Conservation (phyloP, 805 yeast genomes). For the Yarrowia sp. region DNA sequence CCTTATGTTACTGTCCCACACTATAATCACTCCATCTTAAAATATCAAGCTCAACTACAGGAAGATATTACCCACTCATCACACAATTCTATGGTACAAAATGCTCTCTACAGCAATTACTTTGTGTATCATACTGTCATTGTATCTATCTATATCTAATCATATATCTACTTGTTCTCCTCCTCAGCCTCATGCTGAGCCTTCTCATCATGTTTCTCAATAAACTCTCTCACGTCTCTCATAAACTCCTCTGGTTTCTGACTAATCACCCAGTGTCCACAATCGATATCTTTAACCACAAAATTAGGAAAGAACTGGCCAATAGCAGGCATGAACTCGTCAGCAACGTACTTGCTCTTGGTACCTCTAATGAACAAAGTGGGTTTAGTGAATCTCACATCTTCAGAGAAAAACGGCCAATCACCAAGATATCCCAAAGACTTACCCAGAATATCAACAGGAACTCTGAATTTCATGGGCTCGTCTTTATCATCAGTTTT, state of each 20-base stretch:
- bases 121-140: neutral
- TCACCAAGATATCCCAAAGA: slow-evolving; percentile 61
- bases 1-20: too few species aligned
- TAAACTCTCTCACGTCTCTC: slow-evolving; percentile 18
- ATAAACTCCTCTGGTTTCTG: slow-evolving; percentile 23
- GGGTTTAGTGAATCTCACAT: slow-evolving; percentile 64
- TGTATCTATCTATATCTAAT: neutral
- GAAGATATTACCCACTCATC: too few species aligned
- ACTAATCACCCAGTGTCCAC: slow-evolving; percentile 74
- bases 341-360: slow-evolving; percentile 73
- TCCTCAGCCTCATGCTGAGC: neutral
- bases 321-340: slow-evolving; percentile 70
- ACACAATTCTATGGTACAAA: too few species aligned
- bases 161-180: neutral
- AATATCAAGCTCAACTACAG: too few species aligned
- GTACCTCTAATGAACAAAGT: slow-evolving; percentile 78
- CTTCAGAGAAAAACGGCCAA: slow-evolving; percentile 67
- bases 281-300: slow-evolving; percentile 67
- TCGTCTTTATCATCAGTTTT: slow-evolving; percentile 43
- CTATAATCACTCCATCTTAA: too few species aligned
- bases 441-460: slow-evolving; percentile 65
- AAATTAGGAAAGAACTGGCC: slow-evolving; percentile 78
- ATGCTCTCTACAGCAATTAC: too few species aligned
- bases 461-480: slow-evolving; percentile 53
- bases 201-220: slow-evolving; percentile 20